Percentiles rank a stretch among this genome's conserved stretches.
Evolutionary conservation across 2,329 filamentous ascomycete genomes (phyloP).

Genomic region (Hortaea werneckii): DNA sequence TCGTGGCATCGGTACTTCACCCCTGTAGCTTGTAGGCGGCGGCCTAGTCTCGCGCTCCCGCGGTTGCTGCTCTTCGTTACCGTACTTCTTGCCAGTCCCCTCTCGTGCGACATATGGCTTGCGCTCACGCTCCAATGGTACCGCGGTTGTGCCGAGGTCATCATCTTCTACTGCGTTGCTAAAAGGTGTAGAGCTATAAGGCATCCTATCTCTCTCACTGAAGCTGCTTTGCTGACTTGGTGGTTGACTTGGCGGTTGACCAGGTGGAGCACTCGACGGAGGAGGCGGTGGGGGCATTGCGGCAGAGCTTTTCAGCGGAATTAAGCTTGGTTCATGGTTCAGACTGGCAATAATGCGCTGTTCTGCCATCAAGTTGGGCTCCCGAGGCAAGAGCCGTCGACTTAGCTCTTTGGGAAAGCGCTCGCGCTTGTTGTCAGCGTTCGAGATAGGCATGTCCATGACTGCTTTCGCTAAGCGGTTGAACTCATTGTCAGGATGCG

Average conservation of each 20-base stretch:
- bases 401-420: conserved; percentile 71
- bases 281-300: conserved; percentile 26
- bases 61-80: conserved; percentile 2
- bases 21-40: conserved; percentile 1
- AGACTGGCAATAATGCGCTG: conserved; percentile 47
- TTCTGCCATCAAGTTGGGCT: conserved; percentile 46
- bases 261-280: conserved; percentile 10
- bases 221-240: conserved; percentile 14
- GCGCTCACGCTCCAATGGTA: conserved; percentile 54
- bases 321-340: conserved; percentile 30
- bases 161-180: conserved; percentile 24
- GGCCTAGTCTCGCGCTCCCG: conserved; percentile 3
- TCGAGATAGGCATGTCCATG: conserved; percentile 58
- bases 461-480: conserved; percentile 59
- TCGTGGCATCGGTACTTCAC: neutral
- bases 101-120: conserved; percentile 54
- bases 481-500: conserved; percentile 67
- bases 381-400: conserved; percentile 57
- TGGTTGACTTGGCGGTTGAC: conserved; percentile 2
- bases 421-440: conserved; percentile 54
- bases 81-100: conserved; percentile 48
- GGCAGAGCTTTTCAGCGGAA: conserved; percentile 32
- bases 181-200: conserved; percentile 26
- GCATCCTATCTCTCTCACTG: conserved; percentile 31
- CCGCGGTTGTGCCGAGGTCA: conserved; percentile 30